Percentiles rank a stretch among this genome's conserved stretches.
These are phyloP conservation scores for Colletotrichum ledebouriae DNA, from an alignment of 2,329 filamentous ascomycete genomes.

Conservation along the genomic window DNA sequence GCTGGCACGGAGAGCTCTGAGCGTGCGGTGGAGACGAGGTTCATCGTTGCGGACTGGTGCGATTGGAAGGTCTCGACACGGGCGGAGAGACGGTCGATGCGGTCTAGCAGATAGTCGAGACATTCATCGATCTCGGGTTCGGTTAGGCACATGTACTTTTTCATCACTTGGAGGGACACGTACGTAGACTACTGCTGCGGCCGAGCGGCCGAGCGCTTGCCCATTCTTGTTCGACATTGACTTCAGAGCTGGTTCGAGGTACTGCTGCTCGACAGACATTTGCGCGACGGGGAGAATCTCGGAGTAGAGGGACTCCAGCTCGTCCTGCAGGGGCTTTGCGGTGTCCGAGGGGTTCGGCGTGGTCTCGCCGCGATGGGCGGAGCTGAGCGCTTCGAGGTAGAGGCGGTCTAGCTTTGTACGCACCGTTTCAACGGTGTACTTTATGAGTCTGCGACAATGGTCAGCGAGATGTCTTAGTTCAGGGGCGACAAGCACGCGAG, in stretches of 20 bases:
- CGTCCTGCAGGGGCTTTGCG: conserved; percentile 68
- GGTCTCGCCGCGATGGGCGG: conserved; percentile 49
- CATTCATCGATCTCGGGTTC: conserved; percentile 62
- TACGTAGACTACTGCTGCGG: conserved; percentile 66
- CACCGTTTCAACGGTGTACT: conserved; percentile 68
- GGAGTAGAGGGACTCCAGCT: conserved; percentile 77
- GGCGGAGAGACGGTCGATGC: conserved; percentile 57
- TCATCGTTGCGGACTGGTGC: conserved; percentile 57
- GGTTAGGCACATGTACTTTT: conserved; percentile 44
- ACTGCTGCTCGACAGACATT: conserved; percentile 78
- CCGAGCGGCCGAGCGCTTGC: conserved; percentile 59
- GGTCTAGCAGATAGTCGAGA: conserved; percentile 63
- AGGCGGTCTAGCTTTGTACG: conserved; percentile 68
- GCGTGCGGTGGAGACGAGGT: conserved; percentile 59
- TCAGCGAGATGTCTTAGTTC: neutral
- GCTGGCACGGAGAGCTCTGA: conserved; percentile 55
- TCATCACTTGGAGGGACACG: conserved; percentile 43
- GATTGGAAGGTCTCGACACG: conserved; percentile 61
- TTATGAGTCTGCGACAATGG: conserved; percentile 62
- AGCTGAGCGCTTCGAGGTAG: conserved; percentile 63
- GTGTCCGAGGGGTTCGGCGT: conserved; percentile 47
- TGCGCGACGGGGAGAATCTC: conserved; percentile 78
- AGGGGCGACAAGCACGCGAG: neutral
- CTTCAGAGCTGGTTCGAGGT: conserved; percentile 71
- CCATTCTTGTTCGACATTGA: conserved; percentile 59